Base-by-base conservation (phyloP, 805 yeast genomes). In the Ogataea philodendri region DNA sequence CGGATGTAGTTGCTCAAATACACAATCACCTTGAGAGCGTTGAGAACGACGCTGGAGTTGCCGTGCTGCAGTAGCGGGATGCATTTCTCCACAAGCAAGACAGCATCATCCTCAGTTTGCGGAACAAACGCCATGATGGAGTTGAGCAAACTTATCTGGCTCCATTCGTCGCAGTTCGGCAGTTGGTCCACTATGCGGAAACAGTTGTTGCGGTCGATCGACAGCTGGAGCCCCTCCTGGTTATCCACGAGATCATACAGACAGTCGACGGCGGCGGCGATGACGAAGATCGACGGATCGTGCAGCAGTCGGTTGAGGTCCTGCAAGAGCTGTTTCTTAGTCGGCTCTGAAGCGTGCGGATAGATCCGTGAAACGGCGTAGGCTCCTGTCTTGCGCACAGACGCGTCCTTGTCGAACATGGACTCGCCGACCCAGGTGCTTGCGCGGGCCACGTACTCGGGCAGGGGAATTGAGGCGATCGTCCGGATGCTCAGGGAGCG, bases 21-120 rank as follows among this genome's bases (percentile, higher is more conserved):
- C 6, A 84, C 62, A 10, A 88, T 74, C 8, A 80, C 76, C 42
- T 87, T 79, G 35, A 85, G 65, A 0, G 95, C 70, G 48, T 85
- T 88, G 40, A 88, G 57, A 0, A 84, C 90, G 8, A 89, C 93
- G 0, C 93, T 72, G 0, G 95, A 67, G 58, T 85, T 88, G 11
- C 79, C 81, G 55, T 85, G 94, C 51, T 79, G 94, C 15, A 90
- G 62, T 25, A 80, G 75, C 0, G 96, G 88, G 5, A 82, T 56
- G 3, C 76, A 66, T 9, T 70, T 63, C 23, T 83, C 90, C 15
- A 86, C 76, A 49, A 89, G 52, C 4, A 67, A 66, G 26, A 74
- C 60, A 0, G 95, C 87, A 23, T 83, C 90, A 2, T 65, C 66
- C n/a, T 76, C 64, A 0, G 71, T 65, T 44, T 79, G 76, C 2